Evolutionary conservation across 441 rosid genomes (phyloP), one percentile per base, ranked within the genome.

Genomic region (Euphorbia schlechtendalii): DNA sequence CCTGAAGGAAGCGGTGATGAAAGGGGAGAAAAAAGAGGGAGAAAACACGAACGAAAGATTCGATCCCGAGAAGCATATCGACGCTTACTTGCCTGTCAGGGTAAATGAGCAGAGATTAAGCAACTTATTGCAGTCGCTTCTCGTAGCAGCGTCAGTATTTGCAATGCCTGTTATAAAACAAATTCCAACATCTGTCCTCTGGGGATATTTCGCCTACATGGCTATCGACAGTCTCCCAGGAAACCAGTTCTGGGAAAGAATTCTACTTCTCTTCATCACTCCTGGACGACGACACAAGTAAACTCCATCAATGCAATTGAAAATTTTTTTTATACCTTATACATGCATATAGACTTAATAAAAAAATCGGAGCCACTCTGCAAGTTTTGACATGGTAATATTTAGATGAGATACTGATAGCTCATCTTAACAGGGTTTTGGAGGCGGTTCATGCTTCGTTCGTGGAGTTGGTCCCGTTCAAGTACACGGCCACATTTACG

Each of bases 141-240:
- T 81, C 3, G 75, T 83, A 38, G 85, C 80, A 15, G 71, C 57
- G 64, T 69, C 81, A 17, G 67, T 81, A 4, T 66, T 8, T 5
- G 87, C 83, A 7, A 56, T 79, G 71, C 83, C 87, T 8, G 79
- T 72, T 28, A 77, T 83, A 54, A 81, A 79, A 71, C 71, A 56
- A 66, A 79, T 83, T 45, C 87, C 87, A 9, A 67, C 87, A 52
- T 81, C 87, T 12, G 83, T 81, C 27, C 83, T 83, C 4, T 83
- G 85, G 88, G 88, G 88, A 17, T 84, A 84, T 70, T 84, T 84
- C 8, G 86, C 86, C 0, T 82, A 74, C 74, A 82, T 84, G 88
- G 83, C 86, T 38, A 77, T 84, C 4, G 86, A 84, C 73, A 82
- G 86, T 70, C 82, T 84, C 4, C 84, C 86, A 0, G 88, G 88